Evolutionary conservation across 306 rosid genomes (phyloP).

Genomic region (Quercus cerris): DNA sequence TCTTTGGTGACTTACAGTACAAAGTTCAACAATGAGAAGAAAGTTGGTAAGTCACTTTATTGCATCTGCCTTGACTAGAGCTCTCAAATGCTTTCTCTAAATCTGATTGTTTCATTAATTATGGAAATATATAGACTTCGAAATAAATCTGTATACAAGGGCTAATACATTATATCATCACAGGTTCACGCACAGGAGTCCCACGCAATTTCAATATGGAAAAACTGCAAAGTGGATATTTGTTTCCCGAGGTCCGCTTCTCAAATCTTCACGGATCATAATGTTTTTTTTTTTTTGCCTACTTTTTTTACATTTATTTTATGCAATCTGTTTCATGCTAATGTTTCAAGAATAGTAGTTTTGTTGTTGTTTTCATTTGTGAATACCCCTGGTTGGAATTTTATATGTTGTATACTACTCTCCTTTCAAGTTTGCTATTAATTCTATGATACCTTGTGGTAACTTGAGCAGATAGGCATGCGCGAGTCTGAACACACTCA

Average conservation of each 20-base stretch:
- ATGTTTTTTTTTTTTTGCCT: not conserved
- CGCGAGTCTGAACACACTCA: conserved; percentile 35
- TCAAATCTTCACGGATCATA: not conserved
- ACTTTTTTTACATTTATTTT: not conserved
- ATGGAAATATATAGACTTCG: too few relatives aligned
- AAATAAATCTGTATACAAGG: too few relatives aligned
- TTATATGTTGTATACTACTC: not conserved
- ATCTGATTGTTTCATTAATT: not conserved
- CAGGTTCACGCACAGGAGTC: conserved; percentile 43
- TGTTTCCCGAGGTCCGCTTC: conserved; percentile 58
- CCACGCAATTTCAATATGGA: conserved; percentile 61
- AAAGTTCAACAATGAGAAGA: conserved; percentile 21
- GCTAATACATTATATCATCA: not conserved
- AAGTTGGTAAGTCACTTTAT: conserved; percentile 25
- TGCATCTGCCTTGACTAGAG: not conserved
- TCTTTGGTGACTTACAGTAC: conserved; percentile 21
- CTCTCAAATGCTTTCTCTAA: not conserved
- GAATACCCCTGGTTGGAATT: not conserved
- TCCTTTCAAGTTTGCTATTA: not conserved
- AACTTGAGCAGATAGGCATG: conserved; percentile 36
- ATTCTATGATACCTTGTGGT: not conserved
- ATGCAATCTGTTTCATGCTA: not conserved
- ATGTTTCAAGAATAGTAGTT: not conserved
- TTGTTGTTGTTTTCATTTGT: not conserved
- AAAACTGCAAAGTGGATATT: conserved; percentile 49